Evolutionary conservation across 2,329 filamentous ascomycete species (phyloP).

Genomic region (Colletotrichum musae): DNA sequence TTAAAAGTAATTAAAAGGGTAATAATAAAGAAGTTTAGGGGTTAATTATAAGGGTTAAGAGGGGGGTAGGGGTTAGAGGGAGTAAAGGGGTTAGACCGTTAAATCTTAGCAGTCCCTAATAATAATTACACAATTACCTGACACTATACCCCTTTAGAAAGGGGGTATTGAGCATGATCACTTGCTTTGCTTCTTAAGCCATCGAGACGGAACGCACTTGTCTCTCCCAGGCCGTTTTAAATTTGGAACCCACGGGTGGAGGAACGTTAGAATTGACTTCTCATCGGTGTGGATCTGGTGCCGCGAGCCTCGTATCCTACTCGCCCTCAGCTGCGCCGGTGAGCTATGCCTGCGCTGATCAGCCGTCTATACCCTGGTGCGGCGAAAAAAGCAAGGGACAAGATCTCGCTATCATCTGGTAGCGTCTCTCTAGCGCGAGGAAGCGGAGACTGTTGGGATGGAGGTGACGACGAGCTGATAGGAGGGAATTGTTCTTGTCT

Average conservation of each 20-base stretch:
- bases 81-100: no score
- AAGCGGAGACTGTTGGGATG: constrained; percentile 2
- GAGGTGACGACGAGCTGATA: not conserved
- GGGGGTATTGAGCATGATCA: constrained; percentile 8
- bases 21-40: no score
- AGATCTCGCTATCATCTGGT: not conserved
- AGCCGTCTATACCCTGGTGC: constrained; percentile 11
- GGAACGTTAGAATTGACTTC: constrained; percentile 9
- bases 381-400: not conserved
- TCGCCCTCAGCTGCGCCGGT: constrained; percentile 24
- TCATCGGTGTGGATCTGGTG: constrained; percentile 28
- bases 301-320: constrained; percentile 21
- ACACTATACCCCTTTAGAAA: no score
- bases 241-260: not conserved
- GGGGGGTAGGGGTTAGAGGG: no score
- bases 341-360: constrained; percentile 32
- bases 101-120: no score
- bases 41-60: no score
- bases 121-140: no score
- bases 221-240: not conserved
- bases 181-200: not conserved
- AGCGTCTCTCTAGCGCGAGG: not conserved
- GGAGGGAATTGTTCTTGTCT: not conserved
- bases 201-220: not conserved
- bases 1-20: no score